phyloP scores from a whole-genome alignment of 1,139 yeast species.

The Kodamaea ohmeri region DNA sequence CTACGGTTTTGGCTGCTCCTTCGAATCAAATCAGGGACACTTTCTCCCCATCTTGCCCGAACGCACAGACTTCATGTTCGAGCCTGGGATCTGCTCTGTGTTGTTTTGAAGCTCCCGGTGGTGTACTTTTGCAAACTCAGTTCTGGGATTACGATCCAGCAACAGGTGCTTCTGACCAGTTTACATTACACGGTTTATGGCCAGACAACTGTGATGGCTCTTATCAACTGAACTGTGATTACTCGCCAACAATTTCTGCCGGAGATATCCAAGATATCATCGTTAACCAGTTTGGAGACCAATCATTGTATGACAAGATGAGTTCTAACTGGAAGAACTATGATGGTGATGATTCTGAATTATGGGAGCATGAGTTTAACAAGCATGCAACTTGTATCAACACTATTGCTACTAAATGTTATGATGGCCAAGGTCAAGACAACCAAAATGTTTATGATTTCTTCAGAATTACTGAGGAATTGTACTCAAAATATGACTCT shows the following conservation, averaged over 20 bases:
- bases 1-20: constrained; percentile 6
- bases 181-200: constrained; percentile 87
- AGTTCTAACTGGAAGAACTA: constrained; percentile 69
- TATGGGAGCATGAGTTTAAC: constrained; percentile 94
- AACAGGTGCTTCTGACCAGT: constrained; percentile 63
- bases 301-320: constrained; percentile 57
- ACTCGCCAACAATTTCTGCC: constrained; percentile 45
- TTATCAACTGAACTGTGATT: constrained; percentile 69
- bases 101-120: constrained; percentile 89
- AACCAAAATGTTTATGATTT: constrained; percentile 76
- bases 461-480: constrained; percentile 59
- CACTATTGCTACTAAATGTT: constrained; percentile 73
- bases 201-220: constrained; percentile 79
- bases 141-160: constrained; percentile 93
- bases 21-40: constrained; percentile 9
- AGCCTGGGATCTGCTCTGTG: constrained; percentile 55
- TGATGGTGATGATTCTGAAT: constrained; percentile 65
- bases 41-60: constrained; percentile 49
- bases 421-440: constrained; percentile 32
- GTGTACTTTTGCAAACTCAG: constrained; percentile 83
- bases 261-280: constrained; percentile 53
- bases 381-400: constrained; percentile 93
- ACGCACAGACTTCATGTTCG: constrained; percentile 57
- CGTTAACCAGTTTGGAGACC: constrained; percentile 44
- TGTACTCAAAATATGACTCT: constrained; percentile 68